Evolutionary conservation across 169 alveolate genomes (phyloP).

Genomic region (Cryptosporidium tyzzeri): DNA sequence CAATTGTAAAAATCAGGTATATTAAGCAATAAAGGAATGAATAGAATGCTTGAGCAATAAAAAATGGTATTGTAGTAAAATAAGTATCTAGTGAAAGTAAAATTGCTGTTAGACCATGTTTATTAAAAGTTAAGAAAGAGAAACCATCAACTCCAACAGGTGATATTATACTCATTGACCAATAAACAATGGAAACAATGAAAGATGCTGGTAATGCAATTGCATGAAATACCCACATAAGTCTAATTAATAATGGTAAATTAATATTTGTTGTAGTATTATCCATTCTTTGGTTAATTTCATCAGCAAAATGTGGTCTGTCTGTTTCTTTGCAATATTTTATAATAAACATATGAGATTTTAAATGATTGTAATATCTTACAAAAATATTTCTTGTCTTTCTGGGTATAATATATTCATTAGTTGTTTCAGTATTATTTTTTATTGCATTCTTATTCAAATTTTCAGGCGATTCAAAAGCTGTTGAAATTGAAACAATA

Average conservation of each 20-base stretch:
- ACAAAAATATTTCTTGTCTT: constrained; percentile 14
- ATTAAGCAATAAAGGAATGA: constrained; percentile 53
- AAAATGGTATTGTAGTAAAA: constrained; percentile 60
- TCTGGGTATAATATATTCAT: neutral
- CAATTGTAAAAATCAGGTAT: constrained; percentile 51
- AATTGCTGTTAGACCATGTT: constrained; percentile 53
- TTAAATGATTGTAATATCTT: constrained; percentile 28
- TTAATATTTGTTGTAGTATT: constrained; percentile 56
- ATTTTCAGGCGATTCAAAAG: constrained; percentile 36
- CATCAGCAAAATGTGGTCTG: constrained; percentile 50
- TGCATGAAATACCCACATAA: constrained; percentile 67
- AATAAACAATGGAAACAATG: constrained; percentile 68
- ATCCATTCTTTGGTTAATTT: constrained; percentile 33
- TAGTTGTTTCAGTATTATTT: neutral
- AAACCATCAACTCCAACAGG: constrained; percentile 70
- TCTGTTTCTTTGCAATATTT: constrained; percentile 36
- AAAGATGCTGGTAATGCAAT: constrained; percentile 68
- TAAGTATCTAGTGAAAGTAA: constrained; percentile 44
- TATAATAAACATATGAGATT: constrained; percentile 24
- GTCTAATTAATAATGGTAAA: constrained; percentile 32
- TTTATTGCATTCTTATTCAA: neutral
- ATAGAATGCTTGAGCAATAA: constrained; percentile 49
- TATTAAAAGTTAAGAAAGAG: constrained; percentile 55
- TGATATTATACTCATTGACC: constrained; percentile 69
- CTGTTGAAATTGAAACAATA: constrained; percentile 50